Evolutionary conservation across 257 asterid species (phyloP).

Genomic region (Schizonepeta tenuifolia): DNA sequence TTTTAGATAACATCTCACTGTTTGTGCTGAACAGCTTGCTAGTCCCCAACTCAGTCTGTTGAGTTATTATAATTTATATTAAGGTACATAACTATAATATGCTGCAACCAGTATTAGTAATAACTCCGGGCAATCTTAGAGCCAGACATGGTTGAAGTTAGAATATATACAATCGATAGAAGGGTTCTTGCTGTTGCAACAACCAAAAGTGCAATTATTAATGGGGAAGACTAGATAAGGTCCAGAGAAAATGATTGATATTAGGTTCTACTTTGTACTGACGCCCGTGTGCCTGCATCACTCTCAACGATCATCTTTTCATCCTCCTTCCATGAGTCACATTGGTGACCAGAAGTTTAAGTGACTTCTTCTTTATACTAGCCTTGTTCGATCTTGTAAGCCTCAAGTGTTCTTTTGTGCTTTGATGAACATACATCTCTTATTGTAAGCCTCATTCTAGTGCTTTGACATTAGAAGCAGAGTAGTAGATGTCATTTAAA

Average conservation of each 20-base stretch:
- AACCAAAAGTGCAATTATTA: background rate
- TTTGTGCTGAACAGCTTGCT: constrained; percentile 6
- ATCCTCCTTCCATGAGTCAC: background rate
- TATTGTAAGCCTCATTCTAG: background rate
- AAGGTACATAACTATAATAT: background rate
- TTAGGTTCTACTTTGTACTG: background rate
- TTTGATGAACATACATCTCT: background rate
- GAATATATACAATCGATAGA: background rate
- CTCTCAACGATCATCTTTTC: background rate
- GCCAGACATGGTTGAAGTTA: background rate
- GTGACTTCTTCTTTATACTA: background rate
- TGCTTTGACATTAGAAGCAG: background rate
- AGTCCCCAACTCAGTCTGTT: background rate
- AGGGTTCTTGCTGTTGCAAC: background rate
- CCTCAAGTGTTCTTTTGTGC: background rate
- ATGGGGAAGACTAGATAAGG: background rate
- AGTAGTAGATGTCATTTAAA: background rate
- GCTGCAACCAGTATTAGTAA: background rate
- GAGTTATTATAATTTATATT: background rate
- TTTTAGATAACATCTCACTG: background rate
- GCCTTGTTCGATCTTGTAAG: background rate
- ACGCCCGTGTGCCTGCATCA: background rate
- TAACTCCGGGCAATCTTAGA: background rate
- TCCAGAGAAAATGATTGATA: background rate
- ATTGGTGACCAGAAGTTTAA: background rate